phyloP scores from a whole-genome alignment of 306 rosid species.

The Adenanthera pavonina region DNA sequence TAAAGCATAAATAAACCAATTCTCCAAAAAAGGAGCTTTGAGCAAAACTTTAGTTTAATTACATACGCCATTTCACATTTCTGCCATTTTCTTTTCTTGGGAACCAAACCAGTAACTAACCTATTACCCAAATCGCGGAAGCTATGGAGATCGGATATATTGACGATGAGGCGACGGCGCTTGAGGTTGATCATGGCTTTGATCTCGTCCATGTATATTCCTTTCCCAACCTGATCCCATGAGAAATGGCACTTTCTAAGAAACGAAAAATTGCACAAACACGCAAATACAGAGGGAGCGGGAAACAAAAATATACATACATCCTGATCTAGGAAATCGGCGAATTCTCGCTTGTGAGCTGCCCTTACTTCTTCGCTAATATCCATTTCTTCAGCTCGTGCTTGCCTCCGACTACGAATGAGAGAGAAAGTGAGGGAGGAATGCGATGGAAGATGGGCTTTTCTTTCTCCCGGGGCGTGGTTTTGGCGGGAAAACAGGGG shows the following conservation, averaged over 20 bases:
- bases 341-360: slow-evolving; percentile 90
- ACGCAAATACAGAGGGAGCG: slow-evolving; percentile 14
- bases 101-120: slow-evolving; percentile 36
- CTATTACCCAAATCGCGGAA: slow-evolving; percentile 83
- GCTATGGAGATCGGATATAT: slow-evolving; percentile 94
- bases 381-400: slow-evolving; percentile 62
- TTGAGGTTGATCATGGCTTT: slow-evolving; percentile 83
- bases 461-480: slow-evolving; percentile 17
- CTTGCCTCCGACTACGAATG: slow-evolving; percentile 3
- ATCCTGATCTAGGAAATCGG: slow-evolving; percentile 84
- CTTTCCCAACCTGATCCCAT: slow-evolving; percentile 54
- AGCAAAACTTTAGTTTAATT: background rate
- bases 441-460: slow-evolving; percentile 3
- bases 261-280: background rate
- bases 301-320: slow-evolving; percentile 41
- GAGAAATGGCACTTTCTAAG: background rate
- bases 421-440: slow-evolving; percentile 3
- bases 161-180: slow-evolving; percentile 83
- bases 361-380: slow-evolving; percentile 87
- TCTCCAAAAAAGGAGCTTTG: background rate
- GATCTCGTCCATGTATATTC: slow-evolving; percentile 82
- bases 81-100: background rate
- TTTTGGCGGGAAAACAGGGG: slow-evolving; percentile 67
- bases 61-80: too few relatives aligned
- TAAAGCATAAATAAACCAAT: background rate